Evolutionary conservation across 805 yeast species (phyloP).

Genomic region (Ogataea sp.): DNA sequence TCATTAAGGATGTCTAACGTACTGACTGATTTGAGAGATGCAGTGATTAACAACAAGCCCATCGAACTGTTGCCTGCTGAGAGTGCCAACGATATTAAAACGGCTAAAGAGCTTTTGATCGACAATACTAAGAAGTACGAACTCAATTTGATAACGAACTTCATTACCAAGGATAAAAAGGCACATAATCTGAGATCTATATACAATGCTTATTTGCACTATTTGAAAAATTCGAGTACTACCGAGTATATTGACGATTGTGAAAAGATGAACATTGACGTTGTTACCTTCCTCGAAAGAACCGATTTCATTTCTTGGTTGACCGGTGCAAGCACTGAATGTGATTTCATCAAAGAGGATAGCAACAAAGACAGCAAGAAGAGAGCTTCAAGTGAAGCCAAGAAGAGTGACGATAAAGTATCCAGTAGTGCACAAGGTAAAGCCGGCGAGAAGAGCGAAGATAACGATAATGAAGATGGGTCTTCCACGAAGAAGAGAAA

Average conservation of each 20-base stretch:
- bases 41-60: constrained; percentile 9
- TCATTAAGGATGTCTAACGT: not conserved
- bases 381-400: not conserved
- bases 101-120: constrained; percentile 11
- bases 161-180: constrained; percentile 36
- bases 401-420: not conserved
- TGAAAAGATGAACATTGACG: constrained; percentile 51
- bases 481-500: constrained; percentile 14
- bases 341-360: constrained; percentile 38
- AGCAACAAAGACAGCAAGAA: constrained; percentile 5
- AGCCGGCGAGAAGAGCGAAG: constrained; percentile 2
- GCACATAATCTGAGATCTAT: constrained; percentile 49
- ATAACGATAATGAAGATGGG: constrained; percentile 1
- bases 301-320: constrained; percentile 80
- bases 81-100: constrained; percentile 10
- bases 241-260: constrained; percentile 79
- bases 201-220: constrained; percentile 70
- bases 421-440: constrained; percentile 6
- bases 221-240: constrained; percentile 54
- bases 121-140: constrained; percentile 5
- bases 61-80: constrained; percentile 9
- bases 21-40: constrained; percentile 8
- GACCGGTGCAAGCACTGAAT: constrained; percentile 54
- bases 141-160: constrained; percentile 40
- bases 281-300: constrained; percentile 76